A percentile compares a stretch with the other conserved stretches of the same genome.
Evolutionary conservation across 192 early-diverging fungal species (phyloP).

Genomic region (Lobulomyces angularis): DNA sequence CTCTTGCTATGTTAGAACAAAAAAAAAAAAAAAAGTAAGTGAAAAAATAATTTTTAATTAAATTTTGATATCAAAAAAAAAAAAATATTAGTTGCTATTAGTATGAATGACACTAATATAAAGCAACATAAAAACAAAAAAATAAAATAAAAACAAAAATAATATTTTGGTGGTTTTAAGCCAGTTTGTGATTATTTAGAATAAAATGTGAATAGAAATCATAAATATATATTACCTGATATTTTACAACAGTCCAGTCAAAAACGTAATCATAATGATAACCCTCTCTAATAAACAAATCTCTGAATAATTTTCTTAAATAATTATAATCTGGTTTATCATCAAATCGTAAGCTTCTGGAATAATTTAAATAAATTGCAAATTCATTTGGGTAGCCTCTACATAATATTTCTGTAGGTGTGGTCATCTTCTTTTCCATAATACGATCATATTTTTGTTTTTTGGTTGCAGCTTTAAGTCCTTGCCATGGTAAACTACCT

Average conservation of each 20-base stretch:
- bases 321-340: constrained; percentile 56
- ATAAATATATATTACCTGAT: constrained; percentile 1
- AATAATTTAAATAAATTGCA: constrained; percentile 51
- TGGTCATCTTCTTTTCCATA: constrained; percentile 63
- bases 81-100: constrained; percentile 25
- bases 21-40: neutral
- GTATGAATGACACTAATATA: neutral
- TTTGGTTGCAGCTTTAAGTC: constrained; percentile 50
- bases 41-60: neutral
- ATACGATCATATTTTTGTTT: constrained; percentile 59
- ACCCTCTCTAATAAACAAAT: constrained; percentile 48
- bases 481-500: constrained; percentile 52
- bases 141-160: neutral
- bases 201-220: neutral
- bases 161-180: neutral
- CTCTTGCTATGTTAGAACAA: no score
- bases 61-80: neutral
- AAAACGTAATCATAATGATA: constrained; percentile 54
- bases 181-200: no score
- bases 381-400: constrained; percentile 53
- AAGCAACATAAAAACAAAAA: neutral
- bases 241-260: constrained; percentile 50
- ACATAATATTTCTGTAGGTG: constrained; percentile 39
- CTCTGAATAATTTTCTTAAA: constrained; percentile 50
- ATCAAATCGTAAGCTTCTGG: constrained; percentile 46